phyloP scores from a whole-genome alignment of 2,329 filamentous ascomycete genomes.

The Trichophyton verrucosum region DNA sequence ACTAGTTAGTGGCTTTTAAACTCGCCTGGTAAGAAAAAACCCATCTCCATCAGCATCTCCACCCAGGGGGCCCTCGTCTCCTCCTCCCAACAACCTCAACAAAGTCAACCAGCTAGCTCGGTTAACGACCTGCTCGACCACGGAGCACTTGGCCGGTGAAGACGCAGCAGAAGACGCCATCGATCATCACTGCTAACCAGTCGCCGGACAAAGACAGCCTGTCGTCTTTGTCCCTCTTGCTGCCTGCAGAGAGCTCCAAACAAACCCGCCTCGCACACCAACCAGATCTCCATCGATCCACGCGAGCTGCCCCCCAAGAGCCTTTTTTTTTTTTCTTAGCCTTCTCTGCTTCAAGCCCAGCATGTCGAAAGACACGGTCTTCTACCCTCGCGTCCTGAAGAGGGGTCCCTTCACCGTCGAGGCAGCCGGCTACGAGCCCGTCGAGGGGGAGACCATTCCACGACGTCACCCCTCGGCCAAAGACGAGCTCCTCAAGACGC shows the following conservation, averaged over 20 bases:
- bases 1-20: neutral
- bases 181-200: too few species aligned
- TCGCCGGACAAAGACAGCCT: neutral
- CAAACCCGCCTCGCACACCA: neutral
- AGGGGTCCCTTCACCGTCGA: constrained; percentile 66
- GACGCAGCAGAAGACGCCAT: neutral
- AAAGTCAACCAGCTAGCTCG: neutral
- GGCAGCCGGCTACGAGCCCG: constrained; percentile 52
- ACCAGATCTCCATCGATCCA: neutral
- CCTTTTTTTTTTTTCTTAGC: too few species aligned
- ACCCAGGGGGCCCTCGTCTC: neutral
- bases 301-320: neutral
- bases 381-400: constrained; percentile 45
- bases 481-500: constrained; percentile 54
- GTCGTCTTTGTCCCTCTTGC: neutral
- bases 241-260: neutral
- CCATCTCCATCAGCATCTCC: neutral
- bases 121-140: neutral
- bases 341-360: constrained; percentile 2
- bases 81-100: neutral
- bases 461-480: constrained; percentile 61
- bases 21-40: neutral
- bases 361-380: constrained; percentile 20
- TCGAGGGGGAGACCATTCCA: constrained; percentile 72
- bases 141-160: neutral